Evolutionary conservation across 2,329 filamentous ascomycete genomes (phyloP).

Genomic region (Trichoderma semiorbis): DNA sequence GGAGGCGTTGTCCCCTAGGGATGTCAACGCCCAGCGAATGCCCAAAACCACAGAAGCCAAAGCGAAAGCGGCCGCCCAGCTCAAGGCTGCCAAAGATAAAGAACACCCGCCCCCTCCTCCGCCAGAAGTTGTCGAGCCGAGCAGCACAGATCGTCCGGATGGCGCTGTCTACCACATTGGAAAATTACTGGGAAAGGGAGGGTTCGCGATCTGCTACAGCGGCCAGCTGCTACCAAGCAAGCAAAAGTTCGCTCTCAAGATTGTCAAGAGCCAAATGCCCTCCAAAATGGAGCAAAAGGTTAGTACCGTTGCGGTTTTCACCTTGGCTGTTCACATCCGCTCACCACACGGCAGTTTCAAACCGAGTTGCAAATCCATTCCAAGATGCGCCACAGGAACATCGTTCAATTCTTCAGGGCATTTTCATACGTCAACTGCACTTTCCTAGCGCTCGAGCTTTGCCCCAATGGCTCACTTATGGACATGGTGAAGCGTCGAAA

Average conservation of each 20-base stretch:
- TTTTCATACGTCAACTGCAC: constrained; percentile 88
- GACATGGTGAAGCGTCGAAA: constrained; percentile 95
- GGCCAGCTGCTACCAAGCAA: constrained; percentile 64
- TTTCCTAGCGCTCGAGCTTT: constrained; percentile 91
- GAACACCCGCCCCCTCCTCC: constrained; percentile 66
- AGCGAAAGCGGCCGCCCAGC: constrained; percentile 49
- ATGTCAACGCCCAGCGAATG: constrained; percentile 58
- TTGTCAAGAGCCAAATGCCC: constrained; percentile 79
- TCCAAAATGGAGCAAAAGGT: constrained; percentile 83
- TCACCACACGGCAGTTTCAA: constrained; percentile 52
- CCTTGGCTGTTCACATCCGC: not conserved
- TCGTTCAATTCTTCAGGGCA: constrained; percentile 91
- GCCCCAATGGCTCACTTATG: constrained; percentile 93
- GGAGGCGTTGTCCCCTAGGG: constrained; percentile 62
- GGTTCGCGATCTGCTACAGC: constrained; percentile 78
- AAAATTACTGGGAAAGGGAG: constrained; percentile 72
- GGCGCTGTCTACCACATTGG: constrained; percentile 72
- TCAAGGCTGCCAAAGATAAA: constrained; percentile 59
- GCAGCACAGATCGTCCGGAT: constrained; percentile 65
- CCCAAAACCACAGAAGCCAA: constrained; percentile 49
- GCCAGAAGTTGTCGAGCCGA: constrained; percentile 55
- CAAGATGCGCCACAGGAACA: constrained; percentile 93
- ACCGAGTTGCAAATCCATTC: constrained; percentile 95
- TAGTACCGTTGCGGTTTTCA: constrained; percentile 17
- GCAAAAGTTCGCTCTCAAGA: constrained; percentile 72